These are phyloP conservation scores for Effrenium voratum DNA, from an alignment of 73 alveolate species.

Conservation along the genomic window DNA sequence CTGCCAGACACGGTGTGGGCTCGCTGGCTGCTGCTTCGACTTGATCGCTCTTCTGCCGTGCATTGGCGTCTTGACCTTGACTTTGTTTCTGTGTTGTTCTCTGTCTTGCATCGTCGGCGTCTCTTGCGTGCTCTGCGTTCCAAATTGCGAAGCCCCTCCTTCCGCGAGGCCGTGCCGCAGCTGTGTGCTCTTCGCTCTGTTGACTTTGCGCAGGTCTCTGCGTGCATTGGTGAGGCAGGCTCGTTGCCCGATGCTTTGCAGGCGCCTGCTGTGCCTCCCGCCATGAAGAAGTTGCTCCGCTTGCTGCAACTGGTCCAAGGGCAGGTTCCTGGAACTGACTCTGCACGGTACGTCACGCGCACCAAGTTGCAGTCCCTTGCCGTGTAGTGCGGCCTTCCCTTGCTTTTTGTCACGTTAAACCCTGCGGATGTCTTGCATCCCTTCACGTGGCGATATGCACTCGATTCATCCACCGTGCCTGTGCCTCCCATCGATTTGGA, in stretches of 20 bases:
- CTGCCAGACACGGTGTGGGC: neutral
- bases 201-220: neutral
- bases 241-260: neutral
- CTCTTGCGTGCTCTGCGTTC: conserved; percentile 30
- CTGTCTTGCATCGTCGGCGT: conserved; percentile 24
- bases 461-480: neutral
- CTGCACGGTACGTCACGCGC: neutral
- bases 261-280: neutral
- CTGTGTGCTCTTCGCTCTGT: neutral
- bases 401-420: neutral
- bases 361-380: neutral
- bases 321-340: neutral
- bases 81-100: neutral
- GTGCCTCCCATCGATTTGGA: neutral
- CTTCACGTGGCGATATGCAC: neutral
- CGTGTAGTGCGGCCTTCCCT: neutral
- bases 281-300: conserved; percentile 8
- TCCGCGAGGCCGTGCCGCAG: neutral
- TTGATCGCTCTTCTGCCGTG: neutral
- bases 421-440: conserved; percentile 57
- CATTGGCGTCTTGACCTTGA: conserved; percentile 25
- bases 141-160: neutral
- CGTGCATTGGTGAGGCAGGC: neutral
- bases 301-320: conserved; percentile 15
- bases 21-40: neutral